Evolutionary conservation across 805 yeast genomes (phyloP).

Genomic region (Schizosaccharomyces japonicus): DNA sequence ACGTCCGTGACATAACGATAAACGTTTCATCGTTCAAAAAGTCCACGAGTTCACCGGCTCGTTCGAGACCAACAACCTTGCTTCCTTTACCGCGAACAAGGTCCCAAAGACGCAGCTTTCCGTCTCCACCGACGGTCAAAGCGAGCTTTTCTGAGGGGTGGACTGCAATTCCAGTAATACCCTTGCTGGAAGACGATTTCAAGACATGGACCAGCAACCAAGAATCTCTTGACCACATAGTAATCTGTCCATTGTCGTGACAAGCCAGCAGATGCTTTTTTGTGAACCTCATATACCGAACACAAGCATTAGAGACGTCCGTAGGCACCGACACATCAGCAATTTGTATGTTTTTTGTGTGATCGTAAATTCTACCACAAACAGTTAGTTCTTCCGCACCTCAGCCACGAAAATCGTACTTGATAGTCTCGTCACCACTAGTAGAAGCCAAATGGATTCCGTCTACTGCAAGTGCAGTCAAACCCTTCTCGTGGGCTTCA

Average conservation of each 20-base stretch:
- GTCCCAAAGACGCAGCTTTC: slow-evolving; percentile 68
- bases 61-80: not conserved
- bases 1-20: not conserved
- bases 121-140: slow-evolving; percentile 66
- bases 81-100: slow-evolving; percentile 15
- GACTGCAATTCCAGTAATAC: slow-evolving; percentile 56
- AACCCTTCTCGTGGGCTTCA: slow-evolving; percentile 1
- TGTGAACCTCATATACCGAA: slow-evolving; percentile 45
- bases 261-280: slow-evolving; percentile 83
- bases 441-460: not conserved
- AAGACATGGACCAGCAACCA: slow-evolving; percentile 30
- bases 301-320: slow-evolving; percentile 17
- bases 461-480: slow-evolving; percentile 19
- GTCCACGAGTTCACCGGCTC: not conserved
- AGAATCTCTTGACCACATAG: slow-evolving; percentile 86
- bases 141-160: slow-evolving; percentile 85
- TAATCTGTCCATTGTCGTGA: slow-evolving; percentile 70
- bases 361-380: slow-evolving; percentile 59
- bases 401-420: not conserved
- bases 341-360: slow-evolving; percentile 70
- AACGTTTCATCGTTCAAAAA: not conserved
- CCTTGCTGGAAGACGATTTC: slow-evolving; percentile 18
- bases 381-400: slow-evolving; percentile 46
- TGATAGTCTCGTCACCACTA: not conserved
- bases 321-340: slow-evolving; percentile 2